Conservation (phyloP, 1,139 yeast species). For the Eremothecium gossypii region DNA sequence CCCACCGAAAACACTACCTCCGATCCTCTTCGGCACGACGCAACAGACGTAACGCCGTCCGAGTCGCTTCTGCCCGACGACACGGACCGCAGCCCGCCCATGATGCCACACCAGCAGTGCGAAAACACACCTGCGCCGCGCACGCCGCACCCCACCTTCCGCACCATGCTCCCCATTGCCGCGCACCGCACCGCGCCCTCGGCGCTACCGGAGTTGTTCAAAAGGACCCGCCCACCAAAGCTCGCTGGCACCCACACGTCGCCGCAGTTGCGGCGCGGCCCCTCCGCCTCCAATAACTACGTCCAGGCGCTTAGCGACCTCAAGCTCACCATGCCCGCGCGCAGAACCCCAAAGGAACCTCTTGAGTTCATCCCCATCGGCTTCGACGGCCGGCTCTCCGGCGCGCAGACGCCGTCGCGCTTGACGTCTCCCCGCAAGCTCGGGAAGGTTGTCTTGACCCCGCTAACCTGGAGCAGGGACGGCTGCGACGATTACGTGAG, state of each 20-base stretch:
- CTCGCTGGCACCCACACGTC: background rate
- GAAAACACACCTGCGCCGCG: too few species aligned
- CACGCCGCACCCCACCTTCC: background rate
- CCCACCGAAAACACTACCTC: constrained; percentile 2
- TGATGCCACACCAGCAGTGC: background rate
- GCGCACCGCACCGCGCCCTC: background rate
- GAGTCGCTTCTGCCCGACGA: background rate
- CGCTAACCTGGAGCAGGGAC: constrained; percentile 1
- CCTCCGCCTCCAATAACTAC: background rate
- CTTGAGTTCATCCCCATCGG: constrained; percentile 22
- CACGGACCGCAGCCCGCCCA: background rate
- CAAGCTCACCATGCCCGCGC: background rate
- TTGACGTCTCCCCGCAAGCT: background rate
- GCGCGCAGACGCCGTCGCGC: constrained; percentile 1
- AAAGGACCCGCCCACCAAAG: too few species aligned
- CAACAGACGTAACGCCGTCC: background rate
- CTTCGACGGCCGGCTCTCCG: constrained; percentile 9
- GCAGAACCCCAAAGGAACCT: constrained; percentile 1
- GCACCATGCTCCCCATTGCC: background rate
- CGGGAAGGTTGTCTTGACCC: background rate
- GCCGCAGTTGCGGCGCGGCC: background rate
- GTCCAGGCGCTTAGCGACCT: background rate
- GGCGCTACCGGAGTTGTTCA: background rate
- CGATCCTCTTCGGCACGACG: background rate
- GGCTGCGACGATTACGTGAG: constrained; percentile 8